A percentile compares a stretch with the other conserved stretches of the same genome.
Conservation (phyloP, 345 rosid species). For the Lepidium aucheri region DNA sequence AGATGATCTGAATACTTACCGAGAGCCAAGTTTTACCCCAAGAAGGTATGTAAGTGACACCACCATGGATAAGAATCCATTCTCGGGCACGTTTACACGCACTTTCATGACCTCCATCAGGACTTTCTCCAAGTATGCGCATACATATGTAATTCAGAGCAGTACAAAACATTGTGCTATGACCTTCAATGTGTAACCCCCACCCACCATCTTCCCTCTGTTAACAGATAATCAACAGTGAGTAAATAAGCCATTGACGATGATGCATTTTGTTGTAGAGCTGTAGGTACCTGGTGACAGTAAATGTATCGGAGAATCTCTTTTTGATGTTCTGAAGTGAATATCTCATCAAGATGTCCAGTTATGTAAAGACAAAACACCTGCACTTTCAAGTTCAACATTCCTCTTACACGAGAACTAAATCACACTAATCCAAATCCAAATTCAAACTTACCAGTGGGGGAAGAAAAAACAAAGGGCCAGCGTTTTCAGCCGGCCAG, state of each 20-base stretch:
- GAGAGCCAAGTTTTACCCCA: conserved; percentile 62
- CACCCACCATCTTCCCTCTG: conserved; percentile 57
- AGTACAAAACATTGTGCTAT: conserved; percentile 47
- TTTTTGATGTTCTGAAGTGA: conserved; percentile 25
- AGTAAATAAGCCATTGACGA: background rate
- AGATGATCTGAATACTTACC: conserved; percentile 7
- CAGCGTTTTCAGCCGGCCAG: conserved; percentile 41
- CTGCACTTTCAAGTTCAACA: conserved; percentile 10
- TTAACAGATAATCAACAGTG: background rate
- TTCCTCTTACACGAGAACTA: background rate
- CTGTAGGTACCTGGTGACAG: conserved; percentile 26
- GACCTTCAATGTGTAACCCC: conserved; percentile 51
- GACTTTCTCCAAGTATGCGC: conserved; percentile 44
- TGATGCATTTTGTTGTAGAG: background rate
- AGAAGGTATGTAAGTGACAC: conserved; percentile 37
- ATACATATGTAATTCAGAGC: conserved; percentile 41
- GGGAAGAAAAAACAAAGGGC: conserved; percentile 37
- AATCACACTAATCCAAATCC: background rate
- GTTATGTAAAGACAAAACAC: conserved; percentile 34
- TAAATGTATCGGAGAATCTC: conserved; percentile 38
- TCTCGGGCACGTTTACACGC: conserved; percentile 35
- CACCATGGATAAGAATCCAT: conserved; percentile 47
- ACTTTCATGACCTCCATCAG: conserved; percentile 36
- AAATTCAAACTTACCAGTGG: conserved; percentile 21
- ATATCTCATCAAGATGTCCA: conserved; percentile 28